Base-by-base conservation (phyloP, 2,329 filamentous ascomycete species). In the Tolypocladium capitatum region DNA sequence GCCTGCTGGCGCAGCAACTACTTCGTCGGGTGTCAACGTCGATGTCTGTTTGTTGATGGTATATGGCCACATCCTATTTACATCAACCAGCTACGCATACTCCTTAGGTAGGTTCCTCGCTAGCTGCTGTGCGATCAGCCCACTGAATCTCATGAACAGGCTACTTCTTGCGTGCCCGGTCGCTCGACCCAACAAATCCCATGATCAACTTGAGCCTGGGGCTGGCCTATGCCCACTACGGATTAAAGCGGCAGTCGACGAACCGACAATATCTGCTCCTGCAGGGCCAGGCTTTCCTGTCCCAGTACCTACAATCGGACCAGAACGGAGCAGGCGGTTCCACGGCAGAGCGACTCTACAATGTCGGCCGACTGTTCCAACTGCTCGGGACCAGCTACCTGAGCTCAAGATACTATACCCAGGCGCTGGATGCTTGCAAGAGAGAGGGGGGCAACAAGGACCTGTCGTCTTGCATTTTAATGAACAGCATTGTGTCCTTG, bases 21-120 rank as follows among this genome's bases (percentile, higher is more conserved):
- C 27, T 16, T 21, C 42, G 3, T 18, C 45, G 3, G 50, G 43
- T 31, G 32, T 52, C 27, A 51, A 76, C 14, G 73, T 94, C 52
- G 90, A 97, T 61, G 78, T 89, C 8, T 84, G 83, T 27, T 73
- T 97, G 10, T 75, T 98, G 13, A 84, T 90, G 62, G 75, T 95
- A 1, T 97, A 96, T 60, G 92, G 86, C 0, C 86, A 97, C 60
- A 88, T 96, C 51, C 73, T 96, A 5, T 89, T 88, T 57, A 83
- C 83, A 0, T 88, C 87, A 3, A 86, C 83, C 45, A 88, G 83
- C 55, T 94, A 92, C 65, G 80, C 81, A 14, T 86, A 84, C 56
- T 86, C 92, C 1, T 69, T 97, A 32, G 90, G 83, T 80, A 67
- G 55, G 68, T n/a, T 3, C 27, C 4, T 16, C 31, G 18, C 28